Base-by-base conservation (phyloP, 257 asterid genomes). In the Lycium ferocissimum region DNA sequence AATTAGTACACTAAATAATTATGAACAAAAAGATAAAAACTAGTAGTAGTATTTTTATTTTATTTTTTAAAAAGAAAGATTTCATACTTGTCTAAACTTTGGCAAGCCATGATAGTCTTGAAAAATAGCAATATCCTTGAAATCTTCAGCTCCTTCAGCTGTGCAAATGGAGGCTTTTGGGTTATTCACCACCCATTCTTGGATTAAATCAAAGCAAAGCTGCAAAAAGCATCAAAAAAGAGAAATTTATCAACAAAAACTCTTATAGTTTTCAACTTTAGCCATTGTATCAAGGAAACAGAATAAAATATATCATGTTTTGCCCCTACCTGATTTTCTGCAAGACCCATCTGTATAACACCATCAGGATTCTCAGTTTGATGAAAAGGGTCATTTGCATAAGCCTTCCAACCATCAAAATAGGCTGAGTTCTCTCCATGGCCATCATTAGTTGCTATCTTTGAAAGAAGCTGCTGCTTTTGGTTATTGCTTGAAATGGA, bases 61-160 rank as follows among this genome's bases (percentile, higher is more conserved):
- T 56, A 3, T 56, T 56, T 15, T 7, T 56, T 56, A 40, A 40
- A 4, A 40, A 0, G 1, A 45, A 72, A 45, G 2, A 8, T n/a
- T 7, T 22, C 80, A 57, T 91, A 95, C 98, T 79, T 89, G 85
- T 94, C 97, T 91, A 89, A 95, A 95, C 83, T 91, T 91, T 6
- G 94, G 94, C 87, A 95, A 85, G 87, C 98, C 98, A 86, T 92
- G 95, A 84, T 93, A 93, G 33, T 93, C 97, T 81, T 93, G 97
- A 87, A 54, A 93, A 82, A 90, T 86, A 22, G 95, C 97, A 75
- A 89, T 87, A n/a, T 92, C 94, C 79, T 87, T 90, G 88, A 93
- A 93, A 13, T 84, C 90, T 22, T 81, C 37, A 9, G 89, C 88
- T 49, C 97, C 97, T 83, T 92, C 88, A 40, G 87, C 51, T 1